Evolutionary conservation across 1,139 yeast genomes (phyloP).

Genomic region (Hanseniaspora gamundiae): DNA sequence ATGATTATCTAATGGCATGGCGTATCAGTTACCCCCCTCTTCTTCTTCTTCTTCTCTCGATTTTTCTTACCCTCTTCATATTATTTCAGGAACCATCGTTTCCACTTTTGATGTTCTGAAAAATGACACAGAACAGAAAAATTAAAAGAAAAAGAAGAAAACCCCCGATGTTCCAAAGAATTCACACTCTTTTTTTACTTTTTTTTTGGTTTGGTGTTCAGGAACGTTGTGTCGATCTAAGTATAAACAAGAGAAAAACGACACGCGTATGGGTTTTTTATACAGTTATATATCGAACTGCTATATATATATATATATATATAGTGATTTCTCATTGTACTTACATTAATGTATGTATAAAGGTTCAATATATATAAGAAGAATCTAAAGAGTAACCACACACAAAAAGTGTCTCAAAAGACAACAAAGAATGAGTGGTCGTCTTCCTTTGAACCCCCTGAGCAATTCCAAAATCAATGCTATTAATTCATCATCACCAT

Average conservation of each 20-base stretch:
- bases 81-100: too few relatives aligned
- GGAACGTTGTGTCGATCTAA: background rate
- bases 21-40: too few relatives aligned
- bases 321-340: too few relatives aligned
- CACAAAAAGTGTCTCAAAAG: constrained; percentile 8
- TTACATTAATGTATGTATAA: too few relatives aligned
- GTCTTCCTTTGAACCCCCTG: background rate
- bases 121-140: too few relatives aligned
- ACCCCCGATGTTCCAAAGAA: background rate
- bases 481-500: background rate
- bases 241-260: background rate
- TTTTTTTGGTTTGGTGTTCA: constrained; percentile 4
- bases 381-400: background rate
- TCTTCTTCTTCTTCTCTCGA: too few relatives aligned
- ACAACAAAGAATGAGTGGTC: background rate
- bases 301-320: too few relatives aligned
- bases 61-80: constrained; percentile 5
- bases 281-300: too few relatives aligned
- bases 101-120: too few relatives aligned
- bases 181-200: background rate
- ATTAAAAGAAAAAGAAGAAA: background rate
- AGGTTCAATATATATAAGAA: constrained; percentile 1
- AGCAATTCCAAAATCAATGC: background rate
- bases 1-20: background rate
- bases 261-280: too few relatives aligned